A percentile compares a stretch with the other conserved stretches of the same genome.
Conservation (phyloP, 2,329 filamentous ascomycete species). For the Ascochyta fabae region DNA sequence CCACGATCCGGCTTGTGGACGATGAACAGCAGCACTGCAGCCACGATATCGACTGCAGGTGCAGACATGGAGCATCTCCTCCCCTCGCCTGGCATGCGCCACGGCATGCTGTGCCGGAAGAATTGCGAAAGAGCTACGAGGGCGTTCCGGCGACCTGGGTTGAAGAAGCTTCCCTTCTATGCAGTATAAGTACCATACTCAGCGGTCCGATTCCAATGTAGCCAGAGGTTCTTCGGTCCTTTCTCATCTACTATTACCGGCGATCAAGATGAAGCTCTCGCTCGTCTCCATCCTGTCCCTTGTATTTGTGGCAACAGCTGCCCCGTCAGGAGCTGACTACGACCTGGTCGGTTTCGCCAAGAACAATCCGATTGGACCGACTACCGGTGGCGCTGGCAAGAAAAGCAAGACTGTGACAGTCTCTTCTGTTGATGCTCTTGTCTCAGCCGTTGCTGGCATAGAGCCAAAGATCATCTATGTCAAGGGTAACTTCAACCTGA, state of each 20-base stretch:
- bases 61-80: constrained; percentile 5
- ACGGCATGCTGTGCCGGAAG: constrained; percentile 20
- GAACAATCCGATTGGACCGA: constrained; percentile 43
- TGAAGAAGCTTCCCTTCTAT: background rate
- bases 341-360: constrained; percentile 42
- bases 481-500: constrained; percentile 52
- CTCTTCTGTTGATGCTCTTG: constrained; percentile 32
- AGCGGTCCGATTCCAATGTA: background rate
- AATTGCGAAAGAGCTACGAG: constrained; percentile 13
- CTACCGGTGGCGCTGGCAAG: constrained; percentile 41
- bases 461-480: constrained; percentile 52
- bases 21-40: constrained; percentile 11
- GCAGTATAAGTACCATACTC: constrained; percentile 15
- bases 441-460: constrained; percentile 35
- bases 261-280: constrained; percentile 35
- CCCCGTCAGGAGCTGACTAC: constrained; percentile 32
- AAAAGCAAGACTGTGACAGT: constrained; percentile 39
- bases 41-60: background rate
- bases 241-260: constrained; percentile 1
- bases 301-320: constrained; percentile 24
- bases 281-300: constrained; percentile 27
- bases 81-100: constrained; percentile 7
- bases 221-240: constrained; percentile 3
- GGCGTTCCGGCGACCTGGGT: constrained; percentile 4
- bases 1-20: constrained; percentile 12